Evolutionary conservation across 495 filamentous ascomycete species (phyloP), one percentile per base, ranked within the genome.

Genomic region (Aspergillus saccharolyticus): DNA sequence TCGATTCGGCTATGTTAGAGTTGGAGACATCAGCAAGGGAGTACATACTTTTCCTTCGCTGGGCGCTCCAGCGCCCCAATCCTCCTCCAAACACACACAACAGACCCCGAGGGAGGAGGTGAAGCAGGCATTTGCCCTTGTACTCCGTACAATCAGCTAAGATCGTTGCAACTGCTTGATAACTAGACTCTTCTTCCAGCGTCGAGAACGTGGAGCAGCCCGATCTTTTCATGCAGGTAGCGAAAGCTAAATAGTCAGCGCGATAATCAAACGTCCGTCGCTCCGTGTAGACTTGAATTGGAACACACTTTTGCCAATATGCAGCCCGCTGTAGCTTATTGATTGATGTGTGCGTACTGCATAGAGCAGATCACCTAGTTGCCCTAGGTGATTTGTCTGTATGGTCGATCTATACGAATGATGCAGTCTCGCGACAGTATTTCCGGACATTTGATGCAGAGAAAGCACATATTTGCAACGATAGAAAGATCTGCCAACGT

Each of bases 11-110:
- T 42, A 33, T 53, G 16, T 60, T 56, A 59, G 47, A 53, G 58
- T 60, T 56, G 58, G 30, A 56, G 49, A 53, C 53, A 45, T 17
- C 58, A 48, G 58, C 47, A 60, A 60, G 58, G 58, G n/a, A 17
- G 20, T 30, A 28, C 42, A 24, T 44, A 44, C 21, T 15, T 28
- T 50, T 25, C 16, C 9, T n/a, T 3, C 4, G 10, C 14, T 5
- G 33, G 33, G 7, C 12, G 33, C 33, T 39, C 33, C 33, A 39
- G 33, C 6, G 33, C 5, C 33, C 33, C 10, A 39, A 39, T 39
- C 33, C 33, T 39, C 33, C 10, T 39, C 33, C 2, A 39, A 28
- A 15, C 33, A 39, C 33, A 39, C 33, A 39, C 33, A 12, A 39
- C 33, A 15, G 14, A 12, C 2, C 14, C 33, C 14, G 33, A 39